A percentile compares a stretch with the other conserved stretches of the same genome.
Evolutionary conservation across 208 protist genomes (phyloP).

Genomic region (Leishmania aethiopica): DNA sequence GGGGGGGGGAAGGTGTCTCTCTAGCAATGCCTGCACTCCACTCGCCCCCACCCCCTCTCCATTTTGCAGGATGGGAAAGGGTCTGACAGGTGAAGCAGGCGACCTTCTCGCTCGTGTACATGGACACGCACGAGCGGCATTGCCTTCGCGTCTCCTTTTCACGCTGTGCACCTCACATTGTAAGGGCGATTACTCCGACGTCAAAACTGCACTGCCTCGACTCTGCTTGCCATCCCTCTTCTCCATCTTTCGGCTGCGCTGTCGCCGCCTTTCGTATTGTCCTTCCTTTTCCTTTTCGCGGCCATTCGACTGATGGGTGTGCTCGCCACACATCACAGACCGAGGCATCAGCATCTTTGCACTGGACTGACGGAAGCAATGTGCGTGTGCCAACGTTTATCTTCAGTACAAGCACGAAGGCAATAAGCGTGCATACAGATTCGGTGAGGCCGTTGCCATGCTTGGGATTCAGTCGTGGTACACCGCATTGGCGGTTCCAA

Average conservation of each 20-base stretch:
- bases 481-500: conserved; percentile 59
- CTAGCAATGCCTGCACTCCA: background rate
- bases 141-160: background rate
- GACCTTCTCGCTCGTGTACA: background rate
- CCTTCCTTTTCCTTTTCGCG: background rate
- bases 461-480: conserved; percentile 82
- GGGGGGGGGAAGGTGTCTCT: background rate
- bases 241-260: background rate
- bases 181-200: background rate
- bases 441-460: conserved; percentile 32
- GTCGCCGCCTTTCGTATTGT: background rate
- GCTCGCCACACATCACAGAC: background rate
- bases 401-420: background rate
- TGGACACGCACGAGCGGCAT: background rate
- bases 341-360: background rate
- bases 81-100: background rate
- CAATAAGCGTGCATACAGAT: background rate
- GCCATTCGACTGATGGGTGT: background rate
- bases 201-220: background rate
- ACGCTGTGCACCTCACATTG: background rate
- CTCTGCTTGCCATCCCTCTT: background rate
- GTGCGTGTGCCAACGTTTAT: background rate
- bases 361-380: background rate
- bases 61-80: background rate
- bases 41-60: background rate